These are phyloP conservation scores for Rhodotorula mucilaginosa DNA, from an alignment of 1,284 basidiomycete species.

Conservation along the genomic window DNA sequence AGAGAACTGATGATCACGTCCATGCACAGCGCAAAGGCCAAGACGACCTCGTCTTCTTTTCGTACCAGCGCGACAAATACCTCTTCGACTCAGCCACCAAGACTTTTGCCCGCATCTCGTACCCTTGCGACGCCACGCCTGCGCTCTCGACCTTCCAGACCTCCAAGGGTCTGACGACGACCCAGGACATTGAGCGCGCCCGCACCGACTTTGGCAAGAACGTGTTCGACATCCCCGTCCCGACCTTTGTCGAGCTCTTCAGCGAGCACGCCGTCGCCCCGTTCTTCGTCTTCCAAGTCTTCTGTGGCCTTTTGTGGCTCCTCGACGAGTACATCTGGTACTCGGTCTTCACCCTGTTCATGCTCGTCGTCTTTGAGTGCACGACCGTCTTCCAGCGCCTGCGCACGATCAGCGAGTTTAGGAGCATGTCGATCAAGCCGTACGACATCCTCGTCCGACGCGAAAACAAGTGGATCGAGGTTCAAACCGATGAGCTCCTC, in stretches of 20 bases:
- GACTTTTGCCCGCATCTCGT: constrained; percentile 79
- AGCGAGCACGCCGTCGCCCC: constrained; percentile 88
- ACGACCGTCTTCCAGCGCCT: constrained; percentile 96
- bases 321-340: constrained; percentile 93
- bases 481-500: constrained; percentile 78
- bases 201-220: constrained; percentile 75
- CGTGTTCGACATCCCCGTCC: constrained; percentile 92
- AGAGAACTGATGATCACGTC: too few species aligned
- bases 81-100: constrained; percentile 64
- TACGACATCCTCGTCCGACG: constrained; percentile 79
- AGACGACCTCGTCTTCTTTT: constrained; percentile 72
- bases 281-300: constrained; percentile 94
- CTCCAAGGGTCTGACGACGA: constrained; percentile 55
- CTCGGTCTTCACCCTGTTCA: constrained; percentile 91
- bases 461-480: constrained; percentile 71
- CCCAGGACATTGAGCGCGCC: constrained; percentile 47
- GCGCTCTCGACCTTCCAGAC: constrained; percentile 66
- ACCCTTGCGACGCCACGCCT: constrained; percentile 77
- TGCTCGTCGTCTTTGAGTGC: constrained; percentile 94
- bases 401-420: constrained; percentile 83
- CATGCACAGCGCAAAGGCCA: constrained; percentile 51
- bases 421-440: constrained; percentile 88
- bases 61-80: constrained; percentile 94
- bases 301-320: constrained; percentile 93
- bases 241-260: constrained; percentile 83